Conservation (phyloP, 2,329 filamentous ascomycete genomes). For the Amauroascus niger region DNA sequence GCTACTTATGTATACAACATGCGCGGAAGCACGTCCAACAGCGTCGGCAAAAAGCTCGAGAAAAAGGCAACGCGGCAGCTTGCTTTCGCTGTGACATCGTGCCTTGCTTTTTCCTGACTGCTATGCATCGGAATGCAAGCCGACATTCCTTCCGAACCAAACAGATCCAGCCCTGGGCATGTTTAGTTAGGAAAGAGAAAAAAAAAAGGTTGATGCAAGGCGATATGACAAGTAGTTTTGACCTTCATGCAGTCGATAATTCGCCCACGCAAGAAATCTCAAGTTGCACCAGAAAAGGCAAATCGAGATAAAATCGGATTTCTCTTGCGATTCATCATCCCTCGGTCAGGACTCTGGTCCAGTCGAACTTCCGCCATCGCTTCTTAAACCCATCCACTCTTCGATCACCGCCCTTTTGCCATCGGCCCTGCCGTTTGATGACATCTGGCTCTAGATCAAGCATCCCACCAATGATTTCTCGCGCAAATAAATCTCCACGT, state of each 20-base stretch:
- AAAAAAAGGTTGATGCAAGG: not conserved
- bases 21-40: not conserved
- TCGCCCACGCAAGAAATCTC: not conserved
- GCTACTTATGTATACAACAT: not conserved
- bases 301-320: not conserved
- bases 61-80: not conserved
- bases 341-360: constrained; percentile 56
- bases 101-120: constrained; percentile 1
- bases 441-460: constrained; percentile 70
- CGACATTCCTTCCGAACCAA: not conserved
- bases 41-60: no score
- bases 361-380: constrained; percentile 88
- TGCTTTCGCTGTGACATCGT: not conserved
- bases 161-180: no score
- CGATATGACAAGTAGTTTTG: not conserved
- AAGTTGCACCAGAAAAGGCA: not conserved
- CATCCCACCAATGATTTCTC: constrained; percentile 89
- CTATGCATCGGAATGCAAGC: not conserved
- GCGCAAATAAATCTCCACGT: constrained; percentile 78
- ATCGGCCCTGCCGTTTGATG: constrained; percentile 82
- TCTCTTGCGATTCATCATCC: constrained; percentile 18
- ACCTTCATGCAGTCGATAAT: not conserved
- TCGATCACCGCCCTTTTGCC: constrained; percentile 57
- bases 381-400: constrained; percentile 70
- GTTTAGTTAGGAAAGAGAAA: not conserved